These are phyloP conservation scores for Aureobasidium mangrovei DNA, from an alignment of 2,329 filamentous ascomycete genomes.

Conservation along the genomic window DNA sequence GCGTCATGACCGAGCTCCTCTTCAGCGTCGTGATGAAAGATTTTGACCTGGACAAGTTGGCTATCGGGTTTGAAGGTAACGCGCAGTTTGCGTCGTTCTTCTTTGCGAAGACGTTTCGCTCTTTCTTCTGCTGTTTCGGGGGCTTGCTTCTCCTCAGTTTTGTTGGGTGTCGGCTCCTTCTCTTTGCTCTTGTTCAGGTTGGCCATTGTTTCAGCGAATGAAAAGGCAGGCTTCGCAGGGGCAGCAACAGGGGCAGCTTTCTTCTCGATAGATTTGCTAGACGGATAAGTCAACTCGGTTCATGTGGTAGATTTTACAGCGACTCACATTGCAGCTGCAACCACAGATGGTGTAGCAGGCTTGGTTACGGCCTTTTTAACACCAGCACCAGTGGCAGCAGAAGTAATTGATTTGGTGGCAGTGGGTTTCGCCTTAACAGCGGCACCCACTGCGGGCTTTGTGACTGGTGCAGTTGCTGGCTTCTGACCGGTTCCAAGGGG, in stretches of 20 bases:
- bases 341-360: constrained; percentile 15
- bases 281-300: not conserved
- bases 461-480: constrained; percentile 24
- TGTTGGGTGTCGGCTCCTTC: constrained; percentile 33
- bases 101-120: constrained; percentile 60
- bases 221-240: constrained; percentile 27
- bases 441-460: constrained; percentile 22
- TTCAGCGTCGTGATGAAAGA: constrained; percentile 63
- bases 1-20: constrained; percentile 60
- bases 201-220: constrained; percentile 31
- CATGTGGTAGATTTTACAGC: not conserved
- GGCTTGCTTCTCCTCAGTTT: constrained; percentile 44
- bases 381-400: constrained; percentile 16
- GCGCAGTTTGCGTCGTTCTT: constrained; percentile 58
- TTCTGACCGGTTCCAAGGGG: constrained; percentile 35
- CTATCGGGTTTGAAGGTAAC: constrained; percentile 63
- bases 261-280: constrained; percentile 16
- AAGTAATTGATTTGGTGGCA: constrained; percentile 16
- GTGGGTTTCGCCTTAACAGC: constrained; percentile 19
- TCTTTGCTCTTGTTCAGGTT: constrained; percentile 43
- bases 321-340: constrained; percentile 15
- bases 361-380: constrained; percentile 23
- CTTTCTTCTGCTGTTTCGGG: constrained; percentile 61
- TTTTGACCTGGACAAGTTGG: constrained; percentile 56
- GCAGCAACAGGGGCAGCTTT: constrained; percentile 15